Evolutionary conservation across 1,139 yeast species (phyloP), one percentile per base, ranked within the genome.

Genomic region (Yamadazyma oceani): DNA sequence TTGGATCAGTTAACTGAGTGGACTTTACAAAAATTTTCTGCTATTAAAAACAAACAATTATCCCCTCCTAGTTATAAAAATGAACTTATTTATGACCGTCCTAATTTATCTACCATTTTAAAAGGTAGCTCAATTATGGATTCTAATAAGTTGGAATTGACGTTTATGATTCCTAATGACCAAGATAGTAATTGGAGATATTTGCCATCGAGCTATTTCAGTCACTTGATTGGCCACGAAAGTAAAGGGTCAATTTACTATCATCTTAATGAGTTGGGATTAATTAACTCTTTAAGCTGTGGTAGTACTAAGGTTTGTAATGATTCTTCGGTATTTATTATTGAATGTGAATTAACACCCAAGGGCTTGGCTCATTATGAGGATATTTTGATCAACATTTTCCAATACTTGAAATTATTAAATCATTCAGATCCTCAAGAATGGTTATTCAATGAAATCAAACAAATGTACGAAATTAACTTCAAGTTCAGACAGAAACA

Each of bases 151-250:
- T 57, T 92, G 33, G 85, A 82, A 44, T 46, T 92, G 12, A 61
- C 77, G 4, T 92, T 92, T 58, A 70, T 78, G 43, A 75, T 86
- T 11, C 96, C 96, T 2, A 90, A 86, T 53, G 83, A 81, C 50
- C 70, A 74, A 41, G 78, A 75, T 24, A 62, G 64, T 12, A 62
- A 73, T 38, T 85, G 92, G 86, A 75, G 75, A 35, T 70, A 76
- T 19, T 80, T 79, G 49, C 95, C 97, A 0, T 72, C 77, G 10
- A 77, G 73, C 37, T 85, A 88, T 58, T 75, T 69, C 49, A 78
- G 92, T 17, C 97, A 90, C 58, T 68, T 92, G 40, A 64, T 92
- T 39, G 97, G 98, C 24, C 97, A 92, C 58, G 97, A 92, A 64
- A 87, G 77, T 38, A 72, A 80, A 37, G 97, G 97, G 1, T 87